Percentiles rank a stretch among this genome's conserved stretches.
These are phyloP conservation scores for Rhexocercosporidium sp. DNA, from an alignment of 2,329 filamentous ascomycete species.

Conservation along the genomic window DNA sequence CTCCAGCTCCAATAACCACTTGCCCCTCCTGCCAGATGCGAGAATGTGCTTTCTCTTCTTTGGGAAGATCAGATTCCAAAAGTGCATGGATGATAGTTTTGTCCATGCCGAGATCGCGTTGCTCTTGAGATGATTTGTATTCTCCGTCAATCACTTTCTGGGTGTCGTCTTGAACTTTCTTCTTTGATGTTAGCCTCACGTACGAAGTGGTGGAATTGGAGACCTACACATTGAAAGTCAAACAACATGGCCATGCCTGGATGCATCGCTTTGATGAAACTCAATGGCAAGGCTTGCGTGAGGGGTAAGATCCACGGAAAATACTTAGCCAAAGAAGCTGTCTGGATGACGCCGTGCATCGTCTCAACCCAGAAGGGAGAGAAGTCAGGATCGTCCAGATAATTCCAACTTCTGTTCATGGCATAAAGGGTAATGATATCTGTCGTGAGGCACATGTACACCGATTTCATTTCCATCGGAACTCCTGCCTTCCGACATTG, in stretches of 20 bases:
- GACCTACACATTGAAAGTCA: conserved; percentile 23
- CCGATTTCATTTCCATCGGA: neutral
- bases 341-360: neutral
- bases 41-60: conserved; percentile 23
- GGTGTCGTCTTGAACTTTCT: conserved; percentile 17
- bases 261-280: conserved; percentile 12
- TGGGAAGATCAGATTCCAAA: conserved; percentile 26
- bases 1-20: conserved; percentile 31
- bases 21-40: conserved; percentile 33
- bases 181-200: neutral
- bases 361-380: neutral
- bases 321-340: conserved; percentile 20
- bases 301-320: conserved; percentile 21
- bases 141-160: conserved; percentile 32
- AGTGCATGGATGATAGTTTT: conserved; percentile 30
- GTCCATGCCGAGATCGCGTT: conserved; percentile 10
- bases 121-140: conserved; percentile 20
- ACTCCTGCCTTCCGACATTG: conserved; percentile 21
- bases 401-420: too few relatives aligned
- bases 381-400: too few relatives aligned
- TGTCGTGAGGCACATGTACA: neutral
- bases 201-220: neutral
- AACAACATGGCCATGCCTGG: conserved; percentile 26
- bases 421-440: too few relatives aligned
- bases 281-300: conserved; percentile 26